Evolutionary conservation across 305 asterid species (phyloP), one percentile per base, ranked within the genome.

Genomic region (Petunia hybrid): DNA sequence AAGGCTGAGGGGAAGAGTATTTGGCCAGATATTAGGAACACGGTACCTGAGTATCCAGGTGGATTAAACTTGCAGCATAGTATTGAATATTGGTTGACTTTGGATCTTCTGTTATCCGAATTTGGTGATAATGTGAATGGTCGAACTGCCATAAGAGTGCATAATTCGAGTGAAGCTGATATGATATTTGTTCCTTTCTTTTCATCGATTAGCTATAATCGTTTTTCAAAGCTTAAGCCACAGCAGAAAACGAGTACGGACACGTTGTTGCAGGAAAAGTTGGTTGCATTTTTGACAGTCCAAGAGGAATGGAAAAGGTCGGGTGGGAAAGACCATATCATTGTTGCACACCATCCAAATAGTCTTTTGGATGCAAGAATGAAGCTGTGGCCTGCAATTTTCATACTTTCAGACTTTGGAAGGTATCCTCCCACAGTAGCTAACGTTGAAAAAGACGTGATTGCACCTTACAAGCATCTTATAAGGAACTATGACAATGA

Each of bases 31-130:
- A 78, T 95, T 61, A 83, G 85, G 38, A 81, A 36, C 0, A 68
- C 85, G 81, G 90, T 93, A n/a, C 99, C 99, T 8, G 80, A 70
- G 4, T 95, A 95, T 80, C 98, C 99, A 0, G 99, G 98, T 40
- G 99, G 99, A 40, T 80, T 95, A 73, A 95, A 95, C 84, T 83
- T 92, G 90, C 99, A 95, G 90, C 99, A 95, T 51, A 95, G 99
- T 82, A 91, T 95, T 84, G 99, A 92, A 76, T 93, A 92, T 83
- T 95, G 98, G 99, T 87, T 95, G 46, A 92, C 97, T 60, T 85
- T 95, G 86, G 98, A 95, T 84, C 93, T 93, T 63, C 83, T 95
- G 78, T 85, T 35, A 86, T 92, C 99, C 1, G 93, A 95, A 68
- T 74, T 83, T 65, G 71, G 88, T 10, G 80, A 61, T 1, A 78